A percentile compares a stretch with the other conserved stretches of the same genome.
Conservation (phyloP, 2,329 filamentous ascomycete species). For the Xylaria sp. region DNA sequence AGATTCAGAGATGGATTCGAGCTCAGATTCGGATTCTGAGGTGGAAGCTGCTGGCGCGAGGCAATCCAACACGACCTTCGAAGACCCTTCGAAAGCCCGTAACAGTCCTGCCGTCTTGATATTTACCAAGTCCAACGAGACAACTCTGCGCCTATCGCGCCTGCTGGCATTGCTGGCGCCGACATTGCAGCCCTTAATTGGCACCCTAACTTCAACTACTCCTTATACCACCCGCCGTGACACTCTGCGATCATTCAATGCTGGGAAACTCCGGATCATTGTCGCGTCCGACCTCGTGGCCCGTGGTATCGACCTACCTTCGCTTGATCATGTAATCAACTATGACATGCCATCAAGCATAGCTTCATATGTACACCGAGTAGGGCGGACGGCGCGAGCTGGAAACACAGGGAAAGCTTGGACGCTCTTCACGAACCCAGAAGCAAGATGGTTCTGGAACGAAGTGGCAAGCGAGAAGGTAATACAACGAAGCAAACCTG, state of each 20-base stretch:
- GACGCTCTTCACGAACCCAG: constrained; percentile 84
- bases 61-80: constrained; percentile 8
- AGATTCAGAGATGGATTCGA: constrained; percentile 52
- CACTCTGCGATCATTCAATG: constrained; percentile 73
- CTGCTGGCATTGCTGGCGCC: constrained; percentile 77
- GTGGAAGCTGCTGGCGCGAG: neutral
- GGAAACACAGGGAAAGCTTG: constrained; percentile 81
- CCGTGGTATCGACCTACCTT: constrained; percentile 84
- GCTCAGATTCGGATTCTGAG: constrained; percentile 39
- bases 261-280: constrained; percentile 74
- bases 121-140: constrained; percentile 92
- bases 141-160: constrained; percentile 84
- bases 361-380: constrained; percentile 88
- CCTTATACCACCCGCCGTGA: constrained; percentile 76
- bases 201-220: constrained; percentile 81
- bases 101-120: constrained; percentile 70
- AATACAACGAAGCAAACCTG: constrained; percentile 57
- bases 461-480: constrained; percentile 70
- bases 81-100: constrained; percentile 14
- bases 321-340: constrained; percentile 87
- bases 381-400: constrained; percentile 89
- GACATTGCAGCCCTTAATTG: constrained; percentile 65
- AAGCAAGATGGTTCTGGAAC: constrained; percentile 93
- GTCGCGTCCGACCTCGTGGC: constrained; percentile 94
- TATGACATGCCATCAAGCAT: constrained; percentile 89